Base-by-base conservation (phyloP, 2,329 filamentous ascomycete species). In the Fusarium scirpi region DNA sequence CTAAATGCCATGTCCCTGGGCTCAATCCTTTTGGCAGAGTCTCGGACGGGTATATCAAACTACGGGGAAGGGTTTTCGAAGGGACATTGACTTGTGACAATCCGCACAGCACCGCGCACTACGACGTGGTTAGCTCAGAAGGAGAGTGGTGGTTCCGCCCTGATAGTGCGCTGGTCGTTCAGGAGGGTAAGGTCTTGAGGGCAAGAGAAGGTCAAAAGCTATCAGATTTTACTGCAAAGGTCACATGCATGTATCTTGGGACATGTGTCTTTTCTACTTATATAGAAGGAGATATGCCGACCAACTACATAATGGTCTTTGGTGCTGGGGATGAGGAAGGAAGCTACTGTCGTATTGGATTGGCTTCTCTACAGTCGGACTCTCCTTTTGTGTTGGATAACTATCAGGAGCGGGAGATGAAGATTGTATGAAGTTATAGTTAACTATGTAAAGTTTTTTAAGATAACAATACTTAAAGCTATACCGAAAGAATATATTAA, bases 401-500 rank as follows among this genome's bases (percentile, higher is more conserved):
- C 10, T 11, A 7, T 7, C 9, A 6, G 18, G 18, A n/a, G 1
- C 34, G 6, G 10, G 34, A 38, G 6, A 38, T 38, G 4, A n/a
- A n/a, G 34, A 38, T 38, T n/a, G 4, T 38, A 11, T 38, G 16
- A 38, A 5, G 32, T 18, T 6, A 1, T 10, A 10, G 0, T 18
- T 18, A 34, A 18, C 32, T 16, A 18, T 34, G 5, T 2, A 10
- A 34, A 9, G 5, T 0, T 6, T 34, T 6, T 18, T 1, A 18
- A 18, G 5, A 18, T 10, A 2, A 5, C 6, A 5, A 18, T 9
- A 6, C 8, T 34, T 6, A 6, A 6, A 10, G 8, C 5, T 5
- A 2, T 34, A 3, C 1, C 18, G 32, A 34, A 10, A 6, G 1
- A 18, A 3, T 0, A 10, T 8, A 2, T 16, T 3, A 4, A 9